Percentiles rank a stretch among this genome's conserved stretches.
These are phyloP conservation scores for Populus alba DNA, from an alignment of 345 rosid species.

Conservation along the genomic window DNA sequence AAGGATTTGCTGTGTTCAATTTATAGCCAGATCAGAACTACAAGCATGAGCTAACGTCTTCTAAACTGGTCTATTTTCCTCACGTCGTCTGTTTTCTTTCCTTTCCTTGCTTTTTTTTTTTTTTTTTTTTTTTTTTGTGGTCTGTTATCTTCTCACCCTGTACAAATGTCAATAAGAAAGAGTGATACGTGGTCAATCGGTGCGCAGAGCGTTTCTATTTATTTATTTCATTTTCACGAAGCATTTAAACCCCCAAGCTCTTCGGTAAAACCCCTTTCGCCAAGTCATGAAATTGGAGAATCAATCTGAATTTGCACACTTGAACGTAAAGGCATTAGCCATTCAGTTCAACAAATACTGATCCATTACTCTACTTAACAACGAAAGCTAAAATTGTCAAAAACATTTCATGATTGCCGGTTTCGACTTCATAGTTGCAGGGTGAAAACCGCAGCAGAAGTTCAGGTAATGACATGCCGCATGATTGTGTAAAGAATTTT, in stretches of 20 bases:
- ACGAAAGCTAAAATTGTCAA: not conserved
- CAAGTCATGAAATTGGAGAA: not conserved
- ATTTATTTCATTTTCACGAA: no score
- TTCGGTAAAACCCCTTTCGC: not conserved
- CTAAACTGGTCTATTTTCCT: not conserved
- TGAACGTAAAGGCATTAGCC: not conserved
- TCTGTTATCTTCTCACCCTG: not conserved
- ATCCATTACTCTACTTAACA: not conserved
- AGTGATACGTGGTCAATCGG: not conserved
- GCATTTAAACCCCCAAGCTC: not conserved
- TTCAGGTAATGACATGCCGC: not conserved
- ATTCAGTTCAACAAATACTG: not conserved
- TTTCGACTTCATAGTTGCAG: not conserved
- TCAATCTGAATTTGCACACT: not conserved
- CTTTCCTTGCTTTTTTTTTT: no score
- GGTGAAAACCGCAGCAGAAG: not conserved
- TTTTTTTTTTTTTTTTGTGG: no score
- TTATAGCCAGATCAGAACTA: not conserved
- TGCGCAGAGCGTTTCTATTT: not conserved
- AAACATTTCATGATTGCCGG: not conserved
- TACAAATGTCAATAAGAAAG: not conserved
- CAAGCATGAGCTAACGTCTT: not conserved
- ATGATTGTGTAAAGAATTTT: not conserved
- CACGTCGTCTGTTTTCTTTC: not conserved
- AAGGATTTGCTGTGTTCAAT: not conserved